These are phyloP conservation scores for Pyrenophora seminiperda DNA, from an alignment of 2,329 filamentous ascomycete species.

Conservation along the genomic window DNA sequence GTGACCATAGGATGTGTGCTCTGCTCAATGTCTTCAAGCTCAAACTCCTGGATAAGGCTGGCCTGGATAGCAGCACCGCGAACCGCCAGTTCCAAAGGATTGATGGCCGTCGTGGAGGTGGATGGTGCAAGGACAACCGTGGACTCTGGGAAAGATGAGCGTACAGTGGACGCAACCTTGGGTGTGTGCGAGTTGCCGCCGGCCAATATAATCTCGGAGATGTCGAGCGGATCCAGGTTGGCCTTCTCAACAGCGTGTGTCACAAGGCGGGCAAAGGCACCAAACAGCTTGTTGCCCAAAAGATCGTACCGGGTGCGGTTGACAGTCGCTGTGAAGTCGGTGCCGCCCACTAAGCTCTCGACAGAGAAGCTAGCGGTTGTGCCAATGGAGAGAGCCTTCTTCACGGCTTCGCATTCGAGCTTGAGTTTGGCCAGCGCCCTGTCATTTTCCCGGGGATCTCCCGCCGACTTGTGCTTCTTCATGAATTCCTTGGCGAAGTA, in stretches of 20 bases:
- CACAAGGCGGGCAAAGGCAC: constrained; percentile 84
- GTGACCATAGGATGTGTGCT: constrained; percentile 95
- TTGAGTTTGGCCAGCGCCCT: constrained; percentile 89
- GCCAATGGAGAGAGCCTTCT: constrained; percentile 88
- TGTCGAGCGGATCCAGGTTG: constrained; percentile 85
- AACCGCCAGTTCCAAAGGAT: constrained; percentile 88
- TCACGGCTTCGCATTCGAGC: constrained; percentile 86
- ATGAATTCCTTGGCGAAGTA: constrained; percentile 98
- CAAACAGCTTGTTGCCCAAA: constrained; percentile 82
- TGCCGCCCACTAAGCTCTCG: constrained; percentile 84
- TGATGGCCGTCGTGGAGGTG: constrained; percentile 77
- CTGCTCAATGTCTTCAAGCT: constrained; percentile 90
- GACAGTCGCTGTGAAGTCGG: constrained; percentile 89
- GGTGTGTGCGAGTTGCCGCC: constrained; percentile 93
- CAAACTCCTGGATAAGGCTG: constrained; percentile 91
- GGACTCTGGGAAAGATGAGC: constrained; percentile 77
- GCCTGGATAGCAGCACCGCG: constrained; percentile 95
- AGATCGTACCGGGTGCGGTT: constrained; percentile 95
- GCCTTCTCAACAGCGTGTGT: constrained; percentile 89
- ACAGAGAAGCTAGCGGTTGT: constrained; percentile 90
- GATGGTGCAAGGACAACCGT: constrained; percentile 83
- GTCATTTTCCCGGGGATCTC: constrained; percentile 79
- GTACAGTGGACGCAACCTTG: constrained; percentile 82
- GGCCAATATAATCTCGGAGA: constrained; percentile 92
- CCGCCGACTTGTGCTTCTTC: constrained; percentile 82